Base-by-base conservation (phyloP, 2,329 filamentous ascomycete genomes). In the Furcasterigmium furcatum region DNA sequence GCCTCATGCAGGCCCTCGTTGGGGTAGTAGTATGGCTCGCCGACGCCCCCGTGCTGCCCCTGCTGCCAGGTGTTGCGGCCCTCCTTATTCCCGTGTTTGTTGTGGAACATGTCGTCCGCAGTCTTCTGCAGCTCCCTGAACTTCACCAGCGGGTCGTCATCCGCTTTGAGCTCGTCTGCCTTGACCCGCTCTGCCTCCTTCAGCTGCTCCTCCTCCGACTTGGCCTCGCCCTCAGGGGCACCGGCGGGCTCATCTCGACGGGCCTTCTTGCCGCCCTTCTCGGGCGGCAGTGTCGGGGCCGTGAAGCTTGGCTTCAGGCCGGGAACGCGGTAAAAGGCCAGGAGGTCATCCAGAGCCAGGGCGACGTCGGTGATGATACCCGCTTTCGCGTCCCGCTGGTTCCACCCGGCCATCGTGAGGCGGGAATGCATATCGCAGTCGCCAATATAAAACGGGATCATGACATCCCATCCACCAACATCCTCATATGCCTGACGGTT, bases 381-480 rank as follows among this genome's bases (percentile, higher is more conserved):
- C 4, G 63, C 67, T 6, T 58, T 59, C 2, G 51, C 59, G 38
- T 73, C 67, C 5, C 55, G 51, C 44, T 66, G 69, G 6, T 60
- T 66, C 63, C 70, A 73, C 5, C 68, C 65, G 13, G 57, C 61
- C 72, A 77, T 76, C 6, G 52, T 47, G n/a, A 79, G 51, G 4
- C 76, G 67, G 7, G 62, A 61, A 53, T 79, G 74, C 64, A 76
- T 72, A 55, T 80, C 77, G 59, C 76, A 82, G 54, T 82, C 78
- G 27, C 72, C 77, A 48, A 72, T 67, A 56, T 82, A 82, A 54
- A 74, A 82, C 0, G 78, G 75, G 34, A 84, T 80, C 46, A 76
- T 60, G 1, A 73, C 73, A 54, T 83, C 79, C 76, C 78, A 83
- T 1, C 69, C 75, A 18, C 78, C 68, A 8, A 80, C 67, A 38